Evolutionary conservation across 352 stramenopile species (phyloP).

Genomic region (Pythium folliculosum): DNA sequence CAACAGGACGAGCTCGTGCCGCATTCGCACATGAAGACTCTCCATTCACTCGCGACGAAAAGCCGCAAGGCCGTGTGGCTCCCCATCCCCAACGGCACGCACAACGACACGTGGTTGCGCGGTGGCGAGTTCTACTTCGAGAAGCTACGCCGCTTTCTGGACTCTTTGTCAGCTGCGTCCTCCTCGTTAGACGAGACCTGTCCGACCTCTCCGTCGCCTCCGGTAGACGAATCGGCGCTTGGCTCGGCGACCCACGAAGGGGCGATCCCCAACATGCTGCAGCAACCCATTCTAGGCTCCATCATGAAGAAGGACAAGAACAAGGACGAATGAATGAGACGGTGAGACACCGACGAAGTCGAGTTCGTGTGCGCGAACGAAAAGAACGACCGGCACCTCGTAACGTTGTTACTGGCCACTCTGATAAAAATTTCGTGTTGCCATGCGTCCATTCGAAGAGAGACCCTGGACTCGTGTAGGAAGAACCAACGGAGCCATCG

Average conservation of each 20-base stretch:
- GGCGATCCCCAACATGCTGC: slow-evolving; percentile 69
- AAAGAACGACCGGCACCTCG: no score
- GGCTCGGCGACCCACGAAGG: slow-evolving; percentile 39
- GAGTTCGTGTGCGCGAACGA: neutral
- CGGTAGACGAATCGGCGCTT: slow-evolving; percentile 1
- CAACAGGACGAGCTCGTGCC: slow-evolving; percentile 92
- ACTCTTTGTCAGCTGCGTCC: slow-evolving; percentile 12
- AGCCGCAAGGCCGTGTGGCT: slow-evolving; percentile 66
- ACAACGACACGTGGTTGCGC: slow-evolving; percentile 95
- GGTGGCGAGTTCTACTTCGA: slow-evolving; percentile 89
- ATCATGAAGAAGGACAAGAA: slow-evolving; percentile 29
- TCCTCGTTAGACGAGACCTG: slow-evolving; percentile 16
- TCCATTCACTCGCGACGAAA: slow-evolving; percentile 67
- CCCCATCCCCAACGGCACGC: slow-evolving; percentile 86
- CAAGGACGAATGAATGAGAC: slow-evolving; percentile 15
- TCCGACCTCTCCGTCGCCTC: slow-evolving; percentile 20
- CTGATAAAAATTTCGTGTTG: neutral
- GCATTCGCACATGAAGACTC: slow-evolving; percentile 84
- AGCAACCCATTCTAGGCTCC: slow-evolving; percentile 55
- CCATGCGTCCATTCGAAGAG: no score
- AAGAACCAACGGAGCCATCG: no score
- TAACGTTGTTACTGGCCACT: no score
- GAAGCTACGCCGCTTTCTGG: slow-evolving; percentile 65
- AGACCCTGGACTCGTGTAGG: no score
- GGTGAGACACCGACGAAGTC: neutral